A percentile compares a stretch with the other conserved stretches of the same genome.
phyloP scores from a whole-genome alignment of 257 asterid genomes.

The Solanum stenotomum region DNA sequence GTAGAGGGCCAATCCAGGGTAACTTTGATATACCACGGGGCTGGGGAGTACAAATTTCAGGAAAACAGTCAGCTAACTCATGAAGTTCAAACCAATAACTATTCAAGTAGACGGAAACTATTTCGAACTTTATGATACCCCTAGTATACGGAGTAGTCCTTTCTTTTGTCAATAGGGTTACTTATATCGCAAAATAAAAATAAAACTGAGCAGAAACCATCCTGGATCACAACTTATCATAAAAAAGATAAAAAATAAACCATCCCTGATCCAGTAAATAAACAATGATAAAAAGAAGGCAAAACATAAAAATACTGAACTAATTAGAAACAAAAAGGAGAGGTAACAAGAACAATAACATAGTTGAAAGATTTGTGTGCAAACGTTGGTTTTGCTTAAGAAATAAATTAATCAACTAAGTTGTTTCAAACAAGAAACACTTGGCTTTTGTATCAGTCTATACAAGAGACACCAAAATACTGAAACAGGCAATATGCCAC shows the following conservation, averaged over 20 bases:
- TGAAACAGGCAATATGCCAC: not conserved
- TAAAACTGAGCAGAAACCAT: not conserved
- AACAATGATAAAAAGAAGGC: not conserved
- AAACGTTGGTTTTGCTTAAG: not conserved
- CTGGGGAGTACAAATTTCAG: constrained; percentile 31
- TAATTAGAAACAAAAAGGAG: not conserved
- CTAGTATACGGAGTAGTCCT: not conserved
- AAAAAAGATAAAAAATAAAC: not conserved
- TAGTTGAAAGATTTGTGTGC: not conserved
- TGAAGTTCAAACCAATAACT: not conserved
- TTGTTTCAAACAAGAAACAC: not conserved
- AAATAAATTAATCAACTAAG: not conserved
- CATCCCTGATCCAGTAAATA: not conserved
- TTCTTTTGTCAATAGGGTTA: not conserved
- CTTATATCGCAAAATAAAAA: not conserved
- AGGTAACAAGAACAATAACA: not conserved
- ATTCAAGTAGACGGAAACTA: not conserved
- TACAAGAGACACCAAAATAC: not conserved
- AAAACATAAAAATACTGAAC: not conserved
- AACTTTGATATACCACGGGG: constrained; percentile 41
- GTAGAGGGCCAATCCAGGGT: constrained; percentile 88
- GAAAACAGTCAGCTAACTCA: constrained; percentile 15
- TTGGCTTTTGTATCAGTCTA: not conserved
- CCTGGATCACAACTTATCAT: not conserved
- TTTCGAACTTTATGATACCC: not conserved